Base-by-base conservation (phyloP, 169 alveolate species). In the Plasmodium knowlesi region DNA sequence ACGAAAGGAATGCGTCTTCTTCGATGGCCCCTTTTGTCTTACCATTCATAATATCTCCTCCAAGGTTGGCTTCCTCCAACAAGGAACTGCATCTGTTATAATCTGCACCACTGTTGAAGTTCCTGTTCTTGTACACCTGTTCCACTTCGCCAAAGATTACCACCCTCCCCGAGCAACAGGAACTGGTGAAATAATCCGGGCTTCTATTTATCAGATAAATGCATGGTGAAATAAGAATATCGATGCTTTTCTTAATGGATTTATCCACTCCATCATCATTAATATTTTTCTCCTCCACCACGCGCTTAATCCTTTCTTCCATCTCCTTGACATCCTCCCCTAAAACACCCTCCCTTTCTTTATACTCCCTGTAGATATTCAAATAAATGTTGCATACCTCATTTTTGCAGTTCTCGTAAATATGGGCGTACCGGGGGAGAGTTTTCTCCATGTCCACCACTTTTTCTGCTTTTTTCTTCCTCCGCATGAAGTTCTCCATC, bases 101-200 rank as follows among this genome's bases (percentile, higher is more conserved):
- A 34, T 9, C 78, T 22, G 28, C 50, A 50, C 3, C 46, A 39
- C 46, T 39, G 46, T 9, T 4, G 46, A 9, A 39, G 9, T 39
- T 39, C 46, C 46, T 39, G 8, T 37, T 3, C 43, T 50, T 0
- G 22, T 54, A 4, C 19, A 57, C 72, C 19, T 53, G 34, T 0
- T 9, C 22, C 9, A 22, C 89, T 79, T 84, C 83, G n/a, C 76
- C 94, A 86, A 96, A 95, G 39, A 95, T 73, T 10, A 94, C 93
- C 0, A 90, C 79, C 71, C 97, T 85, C 19, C 97, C 97, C 6
- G 97, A 96, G 72, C 97, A 96, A 30, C 96, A 95, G 2, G 97
- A 96, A 16, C 96, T 92, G 32, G 96, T 96, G 39, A 86, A 95
- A 73, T 86, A 96, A 28, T 81, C 61, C 12, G 95, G 96, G 22